Percentiles rank a stretch among this genome's conserved stretches.
Evolutionary conservation across 768 basidiomycete species (phyloP).

Genomic region (Hirschioporus abietinus): DNA sequence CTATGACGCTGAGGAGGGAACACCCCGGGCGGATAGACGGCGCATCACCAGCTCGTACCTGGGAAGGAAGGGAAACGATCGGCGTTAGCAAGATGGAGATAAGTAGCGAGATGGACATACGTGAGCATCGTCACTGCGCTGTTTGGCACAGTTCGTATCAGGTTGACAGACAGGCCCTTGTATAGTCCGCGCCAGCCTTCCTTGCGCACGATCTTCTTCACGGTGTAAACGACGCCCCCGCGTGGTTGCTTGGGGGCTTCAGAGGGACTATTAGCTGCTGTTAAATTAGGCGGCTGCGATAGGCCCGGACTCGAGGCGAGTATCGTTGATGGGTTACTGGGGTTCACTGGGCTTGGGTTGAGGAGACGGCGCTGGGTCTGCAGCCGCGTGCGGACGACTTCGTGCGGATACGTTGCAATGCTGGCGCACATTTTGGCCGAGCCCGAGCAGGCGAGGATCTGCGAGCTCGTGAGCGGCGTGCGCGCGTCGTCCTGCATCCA

Average conservation of each 20-base stretch:
- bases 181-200: conserved; percentile 92
- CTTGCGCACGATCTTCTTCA: conserved; percentile 62
- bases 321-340: conserved; percentile 21
- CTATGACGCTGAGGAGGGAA: not conserved
- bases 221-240: conserved; percentile 71
- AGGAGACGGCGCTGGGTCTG: conserved; percentile 79
- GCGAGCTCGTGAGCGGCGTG: conserved; percentile 43
- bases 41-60: conserved; percentile 42
- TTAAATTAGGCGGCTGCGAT: conserved; percentile 15
- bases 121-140: conserved; percentile 95
- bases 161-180: conserved; percentile 89
- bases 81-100: conserved; percentile 8
- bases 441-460: conserved; percentile 89
- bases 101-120: conserved; percentile 37
- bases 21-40: not conserved
- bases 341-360: conserved; percentile 17
- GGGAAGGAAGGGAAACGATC: not conserved
- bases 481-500: conserved; percentile 46
- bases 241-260: conserved; percentile 42
- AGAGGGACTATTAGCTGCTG: not conserved
- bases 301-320: conserved; percentile 57
- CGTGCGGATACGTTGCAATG: conserved; percentile 94
- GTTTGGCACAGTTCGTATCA: conserved; percentile 92
- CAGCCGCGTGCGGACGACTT: conserved; percentile 95
- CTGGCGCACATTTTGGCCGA: conserved; percentile 95